phyloP scores from a whole-genome alignment of 2,329 filamentous ascomycete species.

The Dactylellina haptotyla region DNA sequence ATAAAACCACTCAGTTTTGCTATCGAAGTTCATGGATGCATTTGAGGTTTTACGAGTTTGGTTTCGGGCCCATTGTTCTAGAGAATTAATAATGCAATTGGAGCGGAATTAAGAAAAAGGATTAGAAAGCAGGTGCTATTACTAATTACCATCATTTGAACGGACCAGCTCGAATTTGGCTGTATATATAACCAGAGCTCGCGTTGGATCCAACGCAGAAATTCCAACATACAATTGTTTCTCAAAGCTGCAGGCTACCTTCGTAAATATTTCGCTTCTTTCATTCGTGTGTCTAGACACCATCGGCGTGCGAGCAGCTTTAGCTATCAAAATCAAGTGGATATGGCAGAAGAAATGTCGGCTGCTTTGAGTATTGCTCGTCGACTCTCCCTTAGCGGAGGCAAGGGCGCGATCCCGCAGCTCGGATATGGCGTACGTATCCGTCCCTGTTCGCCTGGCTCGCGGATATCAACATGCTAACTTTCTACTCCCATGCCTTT shows the following conservation, averaged over 20 bases:
- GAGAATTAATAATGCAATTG: too few relatives aligned
- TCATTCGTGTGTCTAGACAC: neutral
- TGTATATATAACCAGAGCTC: slow-evolving; percentile 6
- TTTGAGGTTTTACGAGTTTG: too few relatives aligned
- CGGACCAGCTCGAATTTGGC: too few relatives aligned
- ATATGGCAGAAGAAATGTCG: slow-evolving; percentile 41
- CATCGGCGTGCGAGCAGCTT: neutral
- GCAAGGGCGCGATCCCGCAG: slow-evolving; percentile 45
- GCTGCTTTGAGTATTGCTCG: slow-evolving; percentile 34
- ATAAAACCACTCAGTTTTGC: too few relatives aligned
- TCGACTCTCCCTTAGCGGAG: slow-evolving; percentile 31
- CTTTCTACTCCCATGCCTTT: too few relatives aligned
- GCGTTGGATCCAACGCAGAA: slow-evolving; percentile 28
- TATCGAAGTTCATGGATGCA: too few relatives aligned
- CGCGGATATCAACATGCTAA: neutral
- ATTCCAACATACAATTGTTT: slow-evolving; percentile 26
- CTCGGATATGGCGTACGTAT: slow-evolving; percentile 47
- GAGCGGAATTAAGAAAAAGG: too few relatives aligned
- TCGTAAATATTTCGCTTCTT: too few relatives aligned
- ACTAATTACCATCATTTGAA: too few relatives aligned
- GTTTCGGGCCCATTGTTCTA: too few relatives aligned
- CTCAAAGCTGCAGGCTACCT: neutral
- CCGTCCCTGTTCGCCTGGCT: neutral
- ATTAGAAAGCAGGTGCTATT: too few relatives aligned
- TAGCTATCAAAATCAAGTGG: neutral